Percentiles rank a stretch among this genome's conserved stretches.
These are phyloP conservation scores for Rhizophora apiculata DNA, from an alignment of 345 rosid species.

Conservation along the genomic window DNA sequence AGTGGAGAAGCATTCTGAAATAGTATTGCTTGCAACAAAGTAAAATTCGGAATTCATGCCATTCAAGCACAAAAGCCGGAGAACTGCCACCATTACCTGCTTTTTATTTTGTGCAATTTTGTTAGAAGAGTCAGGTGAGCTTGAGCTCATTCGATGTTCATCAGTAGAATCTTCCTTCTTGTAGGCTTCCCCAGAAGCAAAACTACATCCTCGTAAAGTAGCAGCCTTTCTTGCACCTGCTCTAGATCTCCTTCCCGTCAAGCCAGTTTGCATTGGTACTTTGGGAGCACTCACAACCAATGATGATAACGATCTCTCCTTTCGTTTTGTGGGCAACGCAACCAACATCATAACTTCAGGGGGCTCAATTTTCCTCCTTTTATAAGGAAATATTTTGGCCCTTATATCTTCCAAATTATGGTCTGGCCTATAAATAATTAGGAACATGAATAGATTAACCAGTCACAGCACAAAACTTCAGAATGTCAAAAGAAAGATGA, in stretches of 20 bases:
- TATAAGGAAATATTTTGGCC: conserved; percentile 76
- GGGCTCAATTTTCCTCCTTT: conserved; percentile 63
- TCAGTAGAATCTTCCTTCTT: conserved; percentile 48
- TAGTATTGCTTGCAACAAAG: not conserved
- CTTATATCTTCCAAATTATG: conserved; percentile 86
- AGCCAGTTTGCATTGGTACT: conserved; percentile 56
- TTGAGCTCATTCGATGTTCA: conserved; percentile 48
- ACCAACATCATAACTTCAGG: conserved; percentile 54
- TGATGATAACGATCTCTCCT: conserved; percentile 92
- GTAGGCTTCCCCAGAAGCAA: conserved; percentile 44
- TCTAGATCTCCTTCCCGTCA: conserved; percentile 76
- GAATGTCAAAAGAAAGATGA: not conserved
- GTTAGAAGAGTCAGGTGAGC: conserved; percentile 66
- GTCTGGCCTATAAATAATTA: conserved; percentile 54
- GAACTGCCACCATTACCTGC: conserved; percentile 50
- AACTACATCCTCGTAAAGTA: conserved; percentile 40
- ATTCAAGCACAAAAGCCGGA: conserved; percentile 7
- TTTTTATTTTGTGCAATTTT: conserved; percentile 51
- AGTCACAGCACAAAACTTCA: not conserved
- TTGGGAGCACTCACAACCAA: conserved; percentile 84
- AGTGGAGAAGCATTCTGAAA: not conserved
- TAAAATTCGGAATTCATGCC: conserved; percentile 4
- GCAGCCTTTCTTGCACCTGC: conserved; percentile 49
- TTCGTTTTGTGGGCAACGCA: conserved; percentile 72
- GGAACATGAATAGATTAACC: conserved; percentile 5